phyloP scores from a whole-genome alignment of 306 rosid genomes.

The Sindora glabra region DNA sequence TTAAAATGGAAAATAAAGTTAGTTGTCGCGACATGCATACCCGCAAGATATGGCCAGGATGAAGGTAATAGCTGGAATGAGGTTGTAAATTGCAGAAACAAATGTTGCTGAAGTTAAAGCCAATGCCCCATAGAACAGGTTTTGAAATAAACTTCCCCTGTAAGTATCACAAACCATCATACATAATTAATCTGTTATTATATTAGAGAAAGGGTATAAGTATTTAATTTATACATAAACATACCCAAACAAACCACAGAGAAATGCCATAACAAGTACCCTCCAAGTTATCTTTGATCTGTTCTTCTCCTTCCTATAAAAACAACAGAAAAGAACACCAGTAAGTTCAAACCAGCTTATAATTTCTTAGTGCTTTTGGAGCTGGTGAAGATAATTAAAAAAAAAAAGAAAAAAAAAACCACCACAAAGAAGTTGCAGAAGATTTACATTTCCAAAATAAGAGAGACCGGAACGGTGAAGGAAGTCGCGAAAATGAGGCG shows the following conservation, averaged over 20 bases:
- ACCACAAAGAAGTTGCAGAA: too few species aligned
- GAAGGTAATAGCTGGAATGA: slow-evolving; percentile 46
- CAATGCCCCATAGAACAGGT: slow-evolving; percentile 25
- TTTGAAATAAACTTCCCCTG: slow-evolving; percentile 45
- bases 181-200: too few species aligned
- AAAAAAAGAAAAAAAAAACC: slow-evolving; percentile 21
- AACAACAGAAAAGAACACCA: slow-evolving; percentile 21
- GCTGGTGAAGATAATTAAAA: slow-evolving; percentile 34
- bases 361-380: slow-evolving; percentile 37
- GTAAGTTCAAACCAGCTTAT: slow-evolving; percentile 24
- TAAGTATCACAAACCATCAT: too few species aligned
- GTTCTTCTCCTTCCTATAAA: too few species aligned
- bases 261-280: too few species aligned
- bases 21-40: slow-evolving; percentile 1
- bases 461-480: too few species aligned
- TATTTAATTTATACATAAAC: too few species aligned
- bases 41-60: slow-evolving; percentile 30
- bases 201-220: neutral
- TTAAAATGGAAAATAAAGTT: too few species aligned
- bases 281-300: too few species aligned
- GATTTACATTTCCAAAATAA: too few species aligned
- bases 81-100: slow-evolving; percentile 40
- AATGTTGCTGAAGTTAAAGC: slow-evolving; percentile 40
- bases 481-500: too few species aligned
- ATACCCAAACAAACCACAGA: too few species aligned